Percentiles rank a stretch among this genome's conserved stretches.
phyloP scores from a whole-genome alignment of 1,284 basidiomycete genomes.

The Cutaneotrichosporon sp. region DNA sequence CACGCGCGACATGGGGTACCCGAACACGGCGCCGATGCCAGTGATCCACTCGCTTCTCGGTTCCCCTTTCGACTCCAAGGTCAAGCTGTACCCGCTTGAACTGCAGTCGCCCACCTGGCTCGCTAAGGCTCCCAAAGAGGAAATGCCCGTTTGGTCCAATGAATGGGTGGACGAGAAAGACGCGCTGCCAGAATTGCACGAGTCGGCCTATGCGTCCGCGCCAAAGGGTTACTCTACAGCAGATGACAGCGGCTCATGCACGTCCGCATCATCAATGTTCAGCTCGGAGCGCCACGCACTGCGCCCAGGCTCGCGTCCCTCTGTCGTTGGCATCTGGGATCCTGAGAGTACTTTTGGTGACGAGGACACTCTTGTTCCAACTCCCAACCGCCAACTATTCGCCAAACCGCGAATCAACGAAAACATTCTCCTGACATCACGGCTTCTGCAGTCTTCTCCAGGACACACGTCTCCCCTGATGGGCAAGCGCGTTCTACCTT shows the following conservation, averaged over 20 bases:
- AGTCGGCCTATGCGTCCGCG: background rate
- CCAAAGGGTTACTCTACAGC: constrained; percentile 20
- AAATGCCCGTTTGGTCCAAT: background rate
- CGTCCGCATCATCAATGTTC: constrained; percentile 31
- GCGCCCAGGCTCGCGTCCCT: constrained; percentile 7
- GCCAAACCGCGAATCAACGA: background rate
- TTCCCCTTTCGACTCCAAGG: constrained; percentile 34
- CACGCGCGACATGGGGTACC: constrained; percentile 16
- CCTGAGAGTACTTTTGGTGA: constrained; percentile 23
- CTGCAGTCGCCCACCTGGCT: constrained; percentile 1
- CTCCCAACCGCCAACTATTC: constrained; percentile 24
- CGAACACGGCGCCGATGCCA: constrained; percentile 35
- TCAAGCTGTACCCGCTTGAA: background rate
- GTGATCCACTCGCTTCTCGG: constrained; percentile 35
- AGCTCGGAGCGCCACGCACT: constrained; percentile 27
- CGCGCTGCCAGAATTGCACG: constrained; percentile 1
- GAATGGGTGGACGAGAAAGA: constrained; percentile 9
- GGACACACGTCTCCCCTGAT: background rate
- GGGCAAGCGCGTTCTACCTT: background rate
- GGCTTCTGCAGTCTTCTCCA: background rate
- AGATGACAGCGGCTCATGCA: constrained; percentile 34
- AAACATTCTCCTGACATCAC: background rate
- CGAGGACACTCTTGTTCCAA: constrained; percentile 9
- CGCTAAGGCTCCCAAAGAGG: background rate
- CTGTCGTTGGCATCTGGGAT: constrained; percentile 29